phyloP scores from a whole-genome alignment of 371 early-diverging fungal genomes.

The Mortierella sp. region DNA sequence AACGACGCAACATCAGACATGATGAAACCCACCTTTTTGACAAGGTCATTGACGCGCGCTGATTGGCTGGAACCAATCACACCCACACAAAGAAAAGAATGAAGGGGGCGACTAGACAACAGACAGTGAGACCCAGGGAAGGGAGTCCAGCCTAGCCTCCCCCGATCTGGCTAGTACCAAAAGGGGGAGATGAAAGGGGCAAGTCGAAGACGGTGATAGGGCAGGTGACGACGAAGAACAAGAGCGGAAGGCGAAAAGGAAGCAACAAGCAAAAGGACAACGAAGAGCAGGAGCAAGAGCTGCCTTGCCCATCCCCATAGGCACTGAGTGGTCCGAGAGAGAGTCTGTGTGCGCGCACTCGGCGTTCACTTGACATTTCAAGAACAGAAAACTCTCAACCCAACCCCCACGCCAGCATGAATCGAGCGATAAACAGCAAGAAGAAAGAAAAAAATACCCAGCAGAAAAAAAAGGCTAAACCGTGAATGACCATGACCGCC shows the following conservation, averaged over 20 bases:
- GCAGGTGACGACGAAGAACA: too few species aligned
- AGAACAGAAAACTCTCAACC: not conserved
- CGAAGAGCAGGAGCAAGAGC: not conserved
- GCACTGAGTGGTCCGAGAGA: not conserved
- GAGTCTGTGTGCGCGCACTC: not conserved
- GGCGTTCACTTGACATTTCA: not conserved
- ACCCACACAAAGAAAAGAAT: not conserved
- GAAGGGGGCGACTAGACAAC: not conserved
- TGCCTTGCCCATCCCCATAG: not conserved
- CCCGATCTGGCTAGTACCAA: not conserved
- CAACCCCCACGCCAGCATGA: slow-evolving; percentile 7
- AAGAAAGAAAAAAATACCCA: not conserved
- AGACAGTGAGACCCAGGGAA: not conserved
- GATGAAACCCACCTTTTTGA: slow-evolving; percentile 3
- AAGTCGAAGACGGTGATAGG: too few species aligned
- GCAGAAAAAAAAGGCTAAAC: not conserved
- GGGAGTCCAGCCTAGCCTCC: not conserved
- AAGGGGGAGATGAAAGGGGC: not conserved
- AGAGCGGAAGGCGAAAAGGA: too few species aligned
- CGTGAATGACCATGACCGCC: not conserved
- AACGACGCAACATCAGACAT: not conserved
- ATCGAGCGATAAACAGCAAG: not conserved
- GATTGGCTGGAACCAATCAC: slow-evolving; percentile 2
- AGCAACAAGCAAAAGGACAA: not conserved
- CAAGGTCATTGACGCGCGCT: not conserved